A percentile compares a stretch with the other conserved stretches of the same genome.
Conservation (phyloP, 202 grass and related monocot species). For the Cymbopogon flexuosus region DNA sequence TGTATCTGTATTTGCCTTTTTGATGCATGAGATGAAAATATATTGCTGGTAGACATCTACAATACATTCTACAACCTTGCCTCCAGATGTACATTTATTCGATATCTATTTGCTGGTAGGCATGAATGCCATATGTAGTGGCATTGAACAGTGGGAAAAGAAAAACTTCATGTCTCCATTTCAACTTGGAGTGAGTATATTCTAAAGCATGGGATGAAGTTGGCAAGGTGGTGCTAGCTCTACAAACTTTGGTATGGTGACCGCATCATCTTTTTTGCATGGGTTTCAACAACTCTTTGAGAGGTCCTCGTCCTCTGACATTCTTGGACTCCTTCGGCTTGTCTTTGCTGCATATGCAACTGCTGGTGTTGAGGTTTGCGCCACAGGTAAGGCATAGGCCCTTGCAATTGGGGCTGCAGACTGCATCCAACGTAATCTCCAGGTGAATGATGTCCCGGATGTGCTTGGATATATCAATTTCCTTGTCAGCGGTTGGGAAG, state of each 20-base stretch:
- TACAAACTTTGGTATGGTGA: neutral
- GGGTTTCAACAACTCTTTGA: constrained; percentile 50
- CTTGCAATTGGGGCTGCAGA: constrained; percentile 65
- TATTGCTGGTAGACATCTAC: neutral
- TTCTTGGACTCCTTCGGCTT: neutral
- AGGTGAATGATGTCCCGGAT: constrained; percentile 73
- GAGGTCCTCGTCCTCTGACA: constrained; percentile 30
- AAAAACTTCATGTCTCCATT: neutral
- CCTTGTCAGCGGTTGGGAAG: constrained; percentile 56
- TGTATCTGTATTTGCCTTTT: constrained; percentile 28
- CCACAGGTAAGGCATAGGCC: constrained; percentile 66
- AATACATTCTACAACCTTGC: neutral
- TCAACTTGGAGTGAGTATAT: neutral
- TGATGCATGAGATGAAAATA: constrained; percentile 29
- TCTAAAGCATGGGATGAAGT: neutral
- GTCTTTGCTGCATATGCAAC: constrained; percentile 46
- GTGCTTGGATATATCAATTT: constrained; percentile 87
- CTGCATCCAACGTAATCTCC: constrained; percentile 57
- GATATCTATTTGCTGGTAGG: neutral
- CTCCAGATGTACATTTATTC: neutral
- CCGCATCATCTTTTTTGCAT: constrained; percentile 32
- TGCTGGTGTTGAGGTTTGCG: constrained; percentile 60
- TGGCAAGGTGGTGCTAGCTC: neutral
- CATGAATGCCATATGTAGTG: neutral
- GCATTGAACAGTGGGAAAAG: neutral